Conservation (phyloP, 257 asterid species). For the Fraxinus excelsior region DNA sequence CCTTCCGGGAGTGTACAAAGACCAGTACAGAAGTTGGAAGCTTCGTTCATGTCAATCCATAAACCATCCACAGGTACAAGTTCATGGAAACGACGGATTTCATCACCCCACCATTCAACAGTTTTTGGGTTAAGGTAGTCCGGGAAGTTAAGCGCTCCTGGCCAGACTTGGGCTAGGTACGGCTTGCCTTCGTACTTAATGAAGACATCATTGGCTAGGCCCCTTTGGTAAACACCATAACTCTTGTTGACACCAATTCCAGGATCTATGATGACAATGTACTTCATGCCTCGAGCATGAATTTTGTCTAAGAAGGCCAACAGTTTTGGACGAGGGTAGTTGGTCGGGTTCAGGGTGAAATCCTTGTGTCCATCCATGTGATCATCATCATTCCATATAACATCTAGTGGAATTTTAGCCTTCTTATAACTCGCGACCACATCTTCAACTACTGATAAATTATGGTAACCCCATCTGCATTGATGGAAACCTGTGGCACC, state of each 20-base stretch:
- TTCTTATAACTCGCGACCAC: constrained; percentile 75
- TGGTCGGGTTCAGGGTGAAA: constrained; percentile 81
- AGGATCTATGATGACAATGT: constrained; percentile 82
- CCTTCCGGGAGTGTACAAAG: constrained; percentile 75
- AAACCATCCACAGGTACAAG: constrained; percentile 92
- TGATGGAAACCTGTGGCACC: constrained; percentile 86
- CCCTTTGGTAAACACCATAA: constrained; percentile 78
- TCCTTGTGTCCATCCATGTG: constrained; percentile 97
- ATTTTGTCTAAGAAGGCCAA: constrained; percentile 75
- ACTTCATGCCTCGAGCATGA: constrained; percentile 84
- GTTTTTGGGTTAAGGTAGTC: constrained; percentile 89
- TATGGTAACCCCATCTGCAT: constrained; percentile 97
- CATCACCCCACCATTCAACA: constrained; percentile 90
- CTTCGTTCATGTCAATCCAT: constrained; percentile 98
- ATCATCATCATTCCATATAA: constrained; percentile 95
- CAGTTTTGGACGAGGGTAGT: constrained; percentile 78
- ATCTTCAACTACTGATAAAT: constrained; percentile 85
- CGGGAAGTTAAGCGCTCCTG: constrained; percentile 93
- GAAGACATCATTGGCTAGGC: constrained; percentile 73
- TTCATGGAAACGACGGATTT: constrained; percentile 73
- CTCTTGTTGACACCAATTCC: constrained; percentile 76
- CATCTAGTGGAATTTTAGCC: constrained; percentile 92
- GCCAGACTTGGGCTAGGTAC: constrained; percentile 93
- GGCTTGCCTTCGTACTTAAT: constrained; percentile 80
- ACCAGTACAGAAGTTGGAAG: constrained; percentile 77